These are phyloP conservation scores for Mediolabrus comicus DNA, from an alignment of 108 stramenopile genomes.

Conservation along the genomic window DNA sequence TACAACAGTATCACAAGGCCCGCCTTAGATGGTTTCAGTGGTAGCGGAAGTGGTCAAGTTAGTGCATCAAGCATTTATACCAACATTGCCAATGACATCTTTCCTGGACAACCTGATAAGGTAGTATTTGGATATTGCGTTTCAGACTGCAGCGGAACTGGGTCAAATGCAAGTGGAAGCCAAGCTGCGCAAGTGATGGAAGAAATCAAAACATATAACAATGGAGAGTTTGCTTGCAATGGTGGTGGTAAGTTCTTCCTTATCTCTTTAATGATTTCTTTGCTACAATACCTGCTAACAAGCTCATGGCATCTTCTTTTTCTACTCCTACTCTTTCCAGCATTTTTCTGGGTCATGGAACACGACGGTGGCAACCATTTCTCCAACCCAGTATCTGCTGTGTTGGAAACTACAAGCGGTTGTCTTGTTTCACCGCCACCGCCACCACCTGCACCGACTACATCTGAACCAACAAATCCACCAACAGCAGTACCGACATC, in stretches of 20 bases:
- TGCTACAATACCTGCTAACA: neutral
- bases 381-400: neutral
- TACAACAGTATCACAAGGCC: constrained; percentile 58
- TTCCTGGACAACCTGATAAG: constrained; percentile 28
- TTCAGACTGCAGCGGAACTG: constrained; percentile 41
- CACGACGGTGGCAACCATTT: neutral
- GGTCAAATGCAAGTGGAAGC: constrained; percentile 17
- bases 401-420: neutral
- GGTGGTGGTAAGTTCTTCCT: constrained; percentile 38
- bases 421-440: neutral
- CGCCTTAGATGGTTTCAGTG: constrained; percentile 40
- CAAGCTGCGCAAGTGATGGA: constrained; percentile 49
- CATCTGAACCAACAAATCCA: neutral
- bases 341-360: constrained; percentile 3
- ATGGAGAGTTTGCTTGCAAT: constrained; percentile 38
- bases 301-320: neutral
- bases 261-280: neutral
- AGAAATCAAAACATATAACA: constrained; percentile 23
- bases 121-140: constrained; percentile 65
- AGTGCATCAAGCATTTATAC: constrained; percentile 34
- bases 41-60: constrained; percentile 5
- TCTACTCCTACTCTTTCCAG: neutral
- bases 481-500: neutral
- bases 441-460: neutral
- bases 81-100: constrained; percentile 30